phyloP scores from a whole-genome alignment of 2,329 filamentous ascomycete genomes.

The Fusarium sulawesiense region DNA sequence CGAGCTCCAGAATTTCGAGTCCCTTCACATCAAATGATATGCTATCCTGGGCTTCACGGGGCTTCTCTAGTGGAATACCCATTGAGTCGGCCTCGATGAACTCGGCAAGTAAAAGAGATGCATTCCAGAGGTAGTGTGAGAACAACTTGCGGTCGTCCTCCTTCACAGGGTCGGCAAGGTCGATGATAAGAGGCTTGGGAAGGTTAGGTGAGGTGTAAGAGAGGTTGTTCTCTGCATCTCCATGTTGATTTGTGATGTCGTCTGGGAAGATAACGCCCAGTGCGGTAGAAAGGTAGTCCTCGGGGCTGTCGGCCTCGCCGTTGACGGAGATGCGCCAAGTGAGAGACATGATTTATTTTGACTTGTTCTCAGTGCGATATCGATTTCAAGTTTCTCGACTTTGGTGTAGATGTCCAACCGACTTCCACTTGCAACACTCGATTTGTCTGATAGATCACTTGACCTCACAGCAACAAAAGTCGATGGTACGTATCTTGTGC shows the following conservation, averaged over 20 bases:
- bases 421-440: neutral
- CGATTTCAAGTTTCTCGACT: neutral
- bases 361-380: neutral
- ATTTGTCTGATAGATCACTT: constrained; percentile 7
- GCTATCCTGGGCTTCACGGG: constrained; percentile 16
- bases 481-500: neutral
- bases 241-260: constrained; percentile 74
- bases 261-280: constrained; percentile 75
- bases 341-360: constrained; percentile 57
- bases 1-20: constrained; percentile 70
- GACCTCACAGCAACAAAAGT: neutral
- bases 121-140: constrained; percentile 80
- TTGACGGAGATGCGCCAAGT: constrained; percentile 49
- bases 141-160: constrained; percentile 71
- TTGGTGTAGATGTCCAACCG: constrained; percentile 13
- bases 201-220: constrained; percentile 68
- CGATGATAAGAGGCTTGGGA: constrained; percentile 57
- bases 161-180: constrained; percentile 59
- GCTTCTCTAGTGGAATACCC: constrained; percentile 29
- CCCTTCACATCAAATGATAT: constrained; percentile 61
- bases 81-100: constrained; percentile 64
- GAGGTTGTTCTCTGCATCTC: constrained; percentile 68
- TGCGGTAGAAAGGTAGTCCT: constrained; percentile 69
- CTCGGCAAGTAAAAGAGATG: constrained; percentile 66
- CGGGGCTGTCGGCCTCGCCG: constrained; percentile 52